Evolutionary conservation across 345 rosid genomes (phyloP).

Genomic region (Acer campestre): DNA sequence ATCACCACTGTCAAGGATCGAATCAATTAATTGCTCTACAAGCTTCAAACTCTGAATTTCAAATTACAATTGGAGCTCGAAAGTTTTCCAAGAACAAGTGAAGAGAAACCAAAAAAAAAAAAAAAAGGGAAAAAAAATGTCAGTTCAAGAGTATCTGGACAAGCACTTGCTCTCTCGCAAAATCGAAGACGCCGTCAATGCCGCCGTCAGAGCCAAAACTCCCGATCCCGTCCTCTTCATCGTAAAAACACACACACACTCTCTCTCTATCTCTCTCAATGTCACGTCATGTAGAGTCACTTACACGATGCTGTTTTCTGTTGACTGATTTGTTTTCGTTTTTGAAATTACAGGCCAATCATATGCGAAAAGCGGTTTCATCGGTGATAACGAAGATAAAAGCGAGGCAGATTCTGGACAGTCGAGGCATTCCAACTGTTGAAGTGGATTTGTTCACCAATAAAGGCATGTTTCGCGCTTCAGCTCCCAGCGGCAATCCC

Average conservation of each 20-base stretch:
- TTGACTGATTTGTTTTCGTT: background rate
- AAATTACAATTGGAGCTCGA: background rate
- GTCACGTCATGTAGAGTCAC: background rate
- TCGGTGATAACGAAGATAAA: slow-evolving; percentile 84
- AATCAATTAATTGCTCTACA: background rate
- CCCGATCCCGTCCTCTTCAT: slow-evolving; percentile 96
- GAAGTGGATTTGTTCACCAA: slow-evolving; percentile 89
- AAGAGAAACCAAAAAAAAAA: background rate
- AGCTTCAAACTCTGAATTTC: background rate
- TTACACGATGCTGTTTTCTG: background rate
- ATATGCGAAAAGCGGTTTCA: slow-evolving; percentile 83
- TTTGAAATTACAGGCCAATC: slow-evolving; percentile 69
- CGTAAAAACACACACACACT: slow-evolving; percentile 33
- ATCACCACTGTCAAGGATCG: background rate
- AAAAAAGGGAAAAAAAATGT: slow-evolving; percentile 42
- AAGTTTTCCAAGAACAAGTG: background rate
- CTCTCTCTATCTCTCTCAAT: slow-evolving; percentile 17
- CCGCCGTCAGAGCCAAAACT: slow-evolving; percentile 93
- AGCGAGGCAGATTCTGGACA: slow-evolving; percentile 92
- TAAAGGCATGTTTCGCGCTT: slow-evolving; percentile 90
- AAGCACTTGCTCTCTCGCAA: slow-evolving; percentile 90
- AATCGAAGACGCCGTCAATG: slow-evolving; percentile 99
- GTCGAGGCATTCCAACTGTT: slow-evolving; percentile 92
- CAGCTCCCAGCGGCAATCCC: slow-evolving; percentile 77
- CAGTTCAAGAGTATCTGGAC: slow-evolving; percentile 94